phyloP scores from a whole-genome alignment of 108 stramenopile genomes.

The Schizochytrium sp. region DNA sequence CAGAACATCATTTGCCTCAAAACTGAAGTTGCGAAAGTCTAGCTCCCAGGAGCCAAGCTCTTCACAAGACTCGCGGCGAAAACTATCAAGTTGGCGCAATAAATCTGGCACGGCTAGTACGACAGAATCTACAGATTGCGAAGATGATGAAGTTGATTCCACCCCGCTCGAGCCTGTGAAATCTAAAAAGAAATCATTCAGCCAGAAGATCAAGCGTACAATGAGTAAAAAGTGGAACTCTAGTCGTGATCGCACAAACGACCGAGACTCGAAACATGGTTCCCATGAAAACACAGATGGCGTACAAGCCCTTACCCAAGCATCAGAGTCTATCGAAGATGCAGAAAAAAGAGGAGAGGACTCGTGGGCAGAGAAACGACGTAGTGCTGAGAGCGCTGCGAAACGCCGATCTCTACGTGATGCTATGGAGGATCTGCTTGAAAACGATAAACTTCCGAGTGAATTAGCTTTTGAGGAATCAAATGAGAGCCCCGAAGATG shows the following conservation, averaged over 20 bases:
- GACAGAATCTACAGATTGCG: background rate
- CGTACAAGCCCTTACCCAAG: conserved; percentile 23
- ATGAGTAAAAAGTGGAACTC: conserved; percentile 5
- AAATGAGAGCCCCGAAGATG: background rate
- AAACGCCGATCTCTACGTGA: conserved; percentile 11
- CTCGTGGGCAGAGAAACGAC: background rate
- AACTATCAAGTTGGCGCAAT: background rate
- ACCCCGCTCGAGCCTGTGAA: background rate
- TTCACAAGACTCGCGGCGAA: background rate
- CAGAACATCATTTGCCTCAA: background rate
- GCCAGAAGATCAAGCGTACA: background rate
- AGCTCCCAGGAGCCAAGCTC: background rate
- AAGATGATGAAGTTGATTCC: background rate
- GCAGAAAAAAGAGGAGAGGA: background rate
- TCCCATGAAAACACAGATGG: background rate
- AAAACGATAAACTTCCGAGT: background rate
- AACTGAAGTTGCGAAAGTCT: background rate
- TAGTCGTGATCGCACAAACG: background rate
- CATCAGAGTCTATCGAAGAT: conserved; percentile 9
- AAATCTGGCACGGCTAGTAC: background rate
- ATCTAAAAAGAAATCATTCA: background rate
- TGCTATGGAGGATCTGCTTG: background rate
- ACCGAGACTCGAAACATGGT: background rate
- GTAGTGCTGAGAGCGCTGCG: conserved; percentile 2
- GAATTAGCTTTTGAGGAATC: background rate